Evolutionary conservation across 2,329 filamentous ascomycete species (phyloP).

Genomic region (Cercospora sp.): DNA sequence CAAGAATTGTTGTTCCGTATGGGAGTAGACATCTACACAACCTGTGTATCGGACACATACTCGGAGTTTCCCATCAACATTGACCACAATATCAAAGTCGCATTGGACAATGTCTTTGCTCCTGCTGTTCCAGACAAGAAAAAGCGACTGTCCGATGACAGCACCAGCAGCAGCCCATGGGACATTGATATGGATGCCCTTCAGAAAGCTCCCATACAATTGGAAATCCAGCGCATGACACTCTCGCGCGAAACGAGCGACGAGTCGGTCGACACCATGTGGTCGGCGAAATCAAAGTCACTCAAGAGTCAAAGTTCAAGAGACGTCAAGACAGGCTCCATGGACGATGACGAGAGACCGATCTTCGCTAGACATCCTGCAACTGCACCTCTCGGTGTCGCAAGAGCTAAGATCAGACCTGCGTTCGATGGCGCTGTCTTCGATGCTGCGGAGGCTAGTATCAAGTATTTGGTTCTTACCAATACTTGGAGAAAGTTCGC

Average conservation of each 20-base stretch:
- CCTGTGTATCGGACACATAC: conserved; percentile 60
- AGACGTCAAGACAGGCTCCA: not conserved
- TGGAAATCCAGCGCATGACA: conserved; percentile 19
- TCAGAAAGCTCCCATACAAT: conserved; percentile 12
- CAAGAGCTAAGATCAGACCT: conserved; percentile 20
- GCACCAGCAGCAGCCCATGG: conserved; percentile 17
- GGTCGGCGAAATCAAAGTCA: conserved; percentile 4
- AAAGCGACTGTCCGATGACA: conserved; percentile 16
- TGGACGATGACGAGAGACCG: conserved; percentile 12
- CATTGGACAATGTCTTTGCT: conserved; percentile 58
- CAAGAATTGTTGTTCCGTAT: conserved; percentile 51
- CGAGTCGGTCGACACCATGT: conserved; percentile 14
- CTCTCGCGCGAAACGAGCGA: conserved; percentile 18
- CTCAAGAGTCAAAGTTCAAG: conserved; percentile 3
- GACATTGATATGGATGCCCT: conserved; percentile 16
- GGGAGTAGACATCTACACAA: conserved; percentile 62
- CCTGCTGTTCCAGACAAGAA: conserved; percentile 22
- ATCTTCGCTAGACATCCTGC: conserved; percentile 21
- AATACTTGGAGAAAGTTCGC: conserved; percentile 61
- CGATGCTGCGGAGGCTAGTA: conserved; percentile 58
- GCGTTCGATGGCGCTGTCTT: conserved; percentile 57
- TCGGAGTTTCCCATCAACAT: conserved; percentile 69
- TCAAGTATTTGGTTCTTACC: conserved; percentile 67
- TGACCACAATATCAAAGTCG: conserved; percentile 56
- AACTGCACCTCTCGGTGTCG: conserved; percentile 13